Base-by-base conservation (phyloP, 1,284 basidiomycete species). In the Irpex sp. region DNA sequence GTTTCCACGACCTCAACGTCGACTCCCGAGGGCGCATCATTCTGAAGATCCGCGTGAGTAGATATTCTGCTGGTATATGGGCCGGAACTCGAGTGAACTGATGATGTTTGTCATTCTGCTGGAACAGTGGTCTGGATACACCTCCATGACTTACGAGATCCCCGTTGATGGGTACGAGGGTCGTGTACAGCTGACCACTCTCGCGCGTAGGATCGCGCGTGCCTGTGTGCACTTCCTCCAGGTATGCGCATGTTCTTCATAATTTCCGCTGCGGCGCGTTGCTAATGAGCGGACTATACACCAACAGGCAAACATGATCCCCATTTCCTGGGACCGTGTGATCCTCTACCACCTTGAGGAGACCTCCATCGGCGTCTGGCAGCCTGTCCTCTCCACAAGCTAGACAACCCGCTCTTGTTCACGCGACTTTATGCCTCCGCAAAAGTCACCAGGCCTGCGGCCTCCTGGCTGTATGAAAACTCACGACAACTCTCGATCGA, bases 151-250 rank as follows among this genome's bases (percentile, higher is more conserved):
- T 53, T 91, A 90, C 67, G 85, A 89, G 68, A 85, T 91, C 48
- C 89, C 88, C 0, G 74, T 91, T 47, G 87, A 89, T 65, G 80
- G 79, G 9, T 86, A 86, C 68, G 81, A 84, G 61, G 84, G 86
- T n/a, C 82, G 81, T 58, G 80, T 87, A 35, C 82, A 85, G 66
- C 74, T 90, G 36, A 80, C 83, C 71, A 88, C 87, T 6, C 80
- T 91, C 51, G 84, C 84, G 51, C 80, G 88, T 65, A 79, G 88
- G 59, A 82, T 88, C 56, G 83, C 84, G 19, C 80, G 88, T 66
- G 87, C 87, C 56, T 86, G 86, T 69, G 79, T 86, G 58, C 88
- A 91, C 71, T 91, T 88, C 72, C 78, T 91, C 62, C 84, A 89
- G 80, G 88, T 86, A 70, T 67, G 71, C 64, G 63, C 62, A 62